Conservation (phyloP, 2,329 filamentous ascomycete species). For the Orbilia blumenaviensis region DNA sequence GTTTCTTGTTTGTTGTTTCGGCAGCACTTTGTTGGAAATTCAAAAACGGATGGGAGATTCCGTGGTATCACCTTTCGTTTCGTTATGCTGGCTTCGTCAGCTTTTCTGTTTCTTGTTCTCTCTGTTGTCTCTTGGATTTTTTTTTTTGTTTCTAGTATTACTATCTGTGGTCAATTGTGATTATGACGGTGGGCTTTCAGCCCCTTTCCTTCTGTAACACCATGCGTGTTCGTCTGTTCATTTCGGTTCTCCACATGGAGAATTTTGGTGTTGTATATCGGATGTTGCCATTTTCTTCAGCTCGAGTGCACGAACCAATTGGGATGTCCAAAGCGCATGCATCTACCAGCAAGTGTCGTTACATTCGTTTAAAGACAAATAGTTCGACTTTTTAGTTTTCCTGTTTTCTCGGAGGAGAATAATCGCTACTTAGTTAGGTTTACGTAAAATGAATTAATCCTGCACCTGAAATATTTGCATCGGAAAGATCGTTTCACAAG, state of each 20-base stretch:
- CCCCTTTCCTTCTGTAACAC: no score
- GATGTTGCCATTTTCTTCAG: slow-evolving; percentile 1
- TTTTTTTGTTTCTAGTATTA: no score
- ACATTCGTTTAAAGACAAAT: slow-evolving; percentile 8
- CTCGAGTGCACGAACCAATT: neutral
- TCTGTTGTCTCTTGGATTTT: neutral
- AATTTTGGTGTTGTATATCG: neutral
- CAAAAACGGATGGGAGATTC: slow-evolving; percentile 13
- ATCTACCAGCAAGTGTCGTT: slow-evolving; percentile 8
- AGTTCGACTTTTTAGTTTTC: neutral
- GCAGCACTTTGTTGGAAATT: neutral
- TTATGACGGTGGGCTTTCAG: no score
- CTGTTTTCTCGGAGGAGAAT: no score
- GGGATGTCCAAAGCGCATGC: neutral
- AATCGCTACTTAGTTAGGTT: no score
- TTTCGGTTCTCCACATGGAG: no score
- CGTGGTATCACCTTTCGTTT: neutral
- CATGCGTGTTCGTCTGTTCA: neutral
- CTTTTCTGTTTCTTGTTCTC: neutral
- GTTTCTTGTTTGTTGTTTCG: neutral
- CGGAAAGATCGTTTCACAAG: neutral
- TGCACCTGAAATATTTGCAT: neutral
- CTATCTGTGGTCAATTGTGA: no score
- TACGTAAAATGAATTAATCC: no score
- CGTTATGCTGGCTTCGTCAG: neutral